These are phyloP conservation scores for Saccharomyces hybrid DNA, from an alignment of 1,139 yeast genomes.

Conservation along the genomic window DNA sequence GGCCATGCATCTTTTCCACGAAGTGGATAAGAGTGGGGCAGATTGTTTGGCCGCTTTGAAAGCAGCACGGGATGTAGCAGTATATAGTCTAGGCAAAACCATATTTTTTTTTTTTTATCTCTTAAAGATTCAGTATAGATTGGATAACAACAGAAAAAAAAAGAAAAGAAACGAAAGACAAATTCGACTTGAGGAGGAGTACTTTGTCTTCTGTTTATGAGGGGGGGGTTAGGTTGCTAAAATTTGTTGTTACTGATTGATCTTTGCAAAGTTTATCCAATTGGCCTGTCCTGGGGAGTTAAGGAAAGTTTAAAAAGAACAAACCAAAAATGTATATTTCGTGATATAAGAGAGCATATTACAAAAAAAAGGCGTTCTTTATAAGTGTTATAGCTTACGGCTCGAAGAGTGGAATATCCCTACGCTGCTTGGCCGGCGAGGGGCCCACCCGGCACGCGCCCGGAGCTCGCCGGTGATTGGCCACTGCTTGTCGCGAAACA, in stretches of 20 bases:
- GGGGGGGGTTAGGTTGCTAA: neutral
- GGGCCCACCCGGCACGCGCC: slow-evolving; percentile 1
- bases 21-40: slow-evolving; percentile 38
- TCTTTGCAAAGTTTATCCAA: slow-evolving; percentile 1
- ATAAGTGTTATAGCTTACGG: neutral
- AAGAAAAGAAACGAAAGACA: slow-evolving; percentile 3
- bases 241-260: neutral
- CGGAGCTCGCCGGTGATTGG: neutral
- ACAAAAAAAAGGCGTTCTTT: neutral
- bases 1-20: slow-evolving; percentile 73
- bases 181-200: neutral
- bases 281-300: neutral
- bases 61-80: slow-evolving; percentile 83
- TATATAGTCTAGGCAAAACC: slow-evolving; percentile 88
- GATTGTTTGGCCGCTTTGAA: slow-evolving; percentile 84
- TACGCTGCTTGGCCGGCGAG: slow-evolving; percentile 1
- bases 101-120: slow-evolving; percentile 25
- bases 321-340: neutral
- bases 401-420: neutral
- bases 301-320: neutral
- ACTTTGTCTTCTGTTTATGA: neutral
- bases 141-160: neutral
- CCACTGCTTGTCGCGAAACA: neutral
- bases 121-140: neutral
- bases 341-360: neutral